Percentiles rank a stretch among this genome's conserved stretches.
phyloP scores from a whole-genome alignment of 2,329 filamentous ascomycete species.

The Ophiostoma tasmaniense region DNA sequence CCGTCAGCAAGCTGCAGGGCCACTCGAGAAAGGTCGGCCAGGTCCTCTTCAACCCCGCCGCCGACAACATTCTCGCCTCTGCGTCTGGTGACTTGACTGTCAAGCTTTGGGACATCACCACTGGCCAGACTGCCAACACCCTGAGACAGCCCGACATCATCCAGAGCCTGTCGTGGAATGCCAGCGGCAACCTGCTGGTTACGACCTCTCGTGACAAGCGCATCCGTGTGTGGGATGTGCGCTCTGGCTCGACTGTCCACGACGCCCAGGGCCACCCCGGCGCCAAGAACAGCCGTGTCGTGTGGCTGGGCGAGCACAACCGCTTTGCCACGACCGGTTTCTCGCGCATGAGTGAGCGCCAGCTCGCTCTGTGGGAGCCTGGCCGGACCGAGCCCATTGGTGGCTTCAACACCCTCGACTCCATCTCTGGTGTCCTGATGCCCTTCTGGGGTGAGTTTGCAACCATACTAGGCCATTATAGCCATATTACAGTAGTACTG shows the following conservation, averaged over 20 bases:
- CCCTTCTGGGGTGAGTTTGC: constrained; percentile 76
- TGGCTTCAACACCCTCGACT: constrained; percentile 84
- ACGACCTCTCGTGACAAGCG: constrained; percentile 98
- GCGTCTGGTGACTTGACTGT: constrained; percentile 90
- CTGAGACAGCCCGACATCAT: constrained; percentile 87
- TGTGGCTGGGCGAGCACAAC: constrained; percentile 97
- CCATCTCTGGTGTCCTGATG: constrained; percentile 96
- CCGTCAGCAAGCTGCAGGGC: constrained; percentile 71
- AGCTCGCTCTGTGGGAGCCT: constrained; percentile 91
- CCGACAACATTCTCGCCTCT: constrained; percentile 90
- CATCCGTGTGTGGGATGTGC: constrained; percentile 92
- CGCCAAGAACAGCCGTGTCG: constrained; percentile 93
- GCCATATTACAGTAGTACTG: constrained; percentile 17
- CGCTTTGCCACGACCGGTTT: constrained; percentile 94
- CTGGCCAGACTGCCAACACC: constrained; percentile 63
- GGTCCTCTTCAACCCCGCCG: constrained; percentile 93
- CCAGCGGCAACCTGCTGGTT: constrained; percentile 73
- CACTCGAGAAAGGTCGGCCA: constrained; percentile 96
- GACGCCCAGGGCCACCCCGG: constrained; percentile 80
- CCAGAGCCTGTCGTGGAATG: constrained; percentile 93
- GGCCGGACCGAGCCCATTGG: constrained; percentile 79
- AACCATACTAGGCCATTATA: not conserved
- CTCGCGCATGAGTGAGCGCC: constrained; percentile 95
- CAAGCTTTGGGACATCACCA: constrained; percentile 90
- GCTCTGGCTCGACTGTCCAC: constrained; percentile 80